These are phyloP conservation scores for Lichtheimia ornata DNA, from an alignment of 371 early-diverging fungal species.

Conservation along the genomic window DNA sequence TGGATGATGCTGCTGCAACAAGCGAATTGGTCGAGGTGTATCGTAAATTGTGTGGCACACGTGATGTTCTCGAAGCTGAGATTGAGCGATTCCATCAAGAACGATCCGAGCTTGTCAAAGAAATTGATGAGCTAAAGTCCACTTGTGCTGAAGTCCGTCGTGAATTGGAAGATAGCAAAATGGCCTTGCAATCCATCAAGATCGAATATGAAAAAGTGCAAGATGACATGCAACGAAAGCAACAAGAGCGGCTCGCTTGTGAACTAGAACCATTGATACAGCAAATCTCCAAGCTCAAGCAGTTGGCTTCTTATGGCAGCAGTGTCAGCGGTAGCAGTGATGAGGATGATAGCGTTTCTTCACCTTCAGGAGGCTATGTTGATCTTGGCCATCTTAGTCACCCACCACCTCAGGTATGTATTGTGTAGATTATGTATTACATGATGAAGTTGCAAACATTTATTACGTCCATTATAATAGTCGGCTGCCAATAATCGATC, in stretches of 20 bases:
- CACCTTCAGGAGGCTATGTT: slow-evolving; percentile 11
- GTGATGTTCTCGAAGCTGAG: slow-evolving; percentile 21
- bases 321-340: slow-evolving; percentile 3
- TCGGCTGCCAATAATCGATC: neutral
- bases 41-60: slow-evolving; percentile 24
- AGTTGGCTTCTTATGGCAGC: slow-evolving; percentile 10
- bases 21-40: slow-evolving; percentile 20
- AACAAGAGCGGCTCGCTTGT: slow-evolving; percentile 20
- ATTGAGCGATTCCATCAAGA: slow-evolving; percentile 30
- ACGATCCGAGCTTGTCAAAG: slow-evolving; percentile 16
- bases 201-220: slow-evolving; percentile 31
- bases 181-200: slow-evolving; percentile 24
- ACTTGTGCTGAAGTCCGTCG: slow-evolving; percentile 22
- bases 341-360: slow-evolving; percentile 4
- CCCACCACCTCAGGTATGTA: slow-evolving; percentile 1
- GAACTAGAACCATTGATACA: slow-evolving; percentile 40
- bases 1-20: neutral
- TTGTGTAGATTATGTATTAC: neutral
- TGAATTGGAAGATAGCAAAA: slow-evolving; percentile 25
- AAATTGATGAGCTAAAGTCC: slow-evolving; percentile 19
- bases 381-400: slow-evolving; percentile 10
- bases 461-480: neutral
- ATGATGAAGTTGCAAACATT: neutral
- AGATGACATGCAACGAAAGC: slow-evolving; percentile 17
- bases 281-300: slow-evolving; percentile 34